Percentiles rank a stretch among this genome's conserved stretches.
These are phyloP conservation scores for Nannochloropsis salina DNA, from an alignment of 108 stramenopile genomes.

Conservation along the genomic window DNA sequence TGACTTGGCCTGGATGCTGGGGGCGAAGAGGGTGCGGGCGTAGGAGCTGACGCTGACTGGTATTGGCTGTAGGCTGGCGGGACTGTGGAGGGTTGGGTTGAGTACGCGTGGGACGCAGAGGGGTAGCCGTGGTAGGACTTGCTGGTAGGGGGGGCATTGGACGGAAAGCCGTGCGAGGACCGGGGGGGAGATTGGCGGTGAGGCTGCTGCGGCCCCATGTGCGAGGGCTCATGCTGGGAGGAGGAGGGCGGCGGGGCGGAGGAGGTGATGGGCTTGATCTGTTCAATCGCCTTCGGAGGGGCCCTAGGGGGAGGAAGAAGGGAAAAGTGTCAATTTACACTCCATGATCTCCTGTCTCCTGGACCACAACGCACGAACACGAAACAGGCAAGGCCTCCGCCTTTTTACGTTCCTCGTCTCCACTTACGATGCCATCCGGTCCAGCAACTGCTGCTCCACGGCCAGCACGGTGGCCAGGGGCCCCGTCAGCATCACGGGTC, in stretches of 20 bases:
- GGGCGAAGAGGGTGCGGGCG: background rate
- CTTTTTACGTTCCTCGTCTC: too few relatives aligned
- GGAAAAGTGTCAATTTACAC: background rate
- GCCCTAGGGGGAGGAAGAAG: background rate
- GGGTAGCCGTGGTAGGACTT: background rate
- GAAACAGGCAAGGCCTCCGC: too few relatives aligned
- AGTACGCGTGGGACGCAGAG: background rate
- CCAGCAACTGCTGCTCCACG: background rate
- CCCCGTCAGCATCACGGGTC: conserved; percentile 2
- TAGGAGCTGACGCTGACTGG: background rate
- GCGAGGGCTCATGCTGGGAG: background rate
- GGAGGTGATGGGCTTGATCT: background rate
- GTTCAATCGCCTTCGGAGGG: background rate
- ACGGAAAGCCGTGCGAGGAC: background rate
- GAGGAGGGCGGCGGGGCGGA: background rate
- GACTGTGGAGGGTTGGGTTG: background rate
- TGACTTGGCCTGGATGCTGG: background rate
- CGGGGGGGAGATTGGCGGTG: background rate
- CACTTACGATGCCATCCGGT: background rate
- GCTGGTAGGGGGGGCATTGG: background rate
- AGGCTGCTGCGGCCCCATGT: background rate
- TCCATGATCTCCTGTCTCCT: background rate
- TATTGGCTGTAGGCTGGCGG: background rate
- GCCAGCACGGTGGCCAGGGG: background rate
- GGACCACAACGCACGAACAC: background rate